phyloP scores from a whole-genome alignment of 108 stramenopile genomes.

The Skeletonema costatum region DNA sequence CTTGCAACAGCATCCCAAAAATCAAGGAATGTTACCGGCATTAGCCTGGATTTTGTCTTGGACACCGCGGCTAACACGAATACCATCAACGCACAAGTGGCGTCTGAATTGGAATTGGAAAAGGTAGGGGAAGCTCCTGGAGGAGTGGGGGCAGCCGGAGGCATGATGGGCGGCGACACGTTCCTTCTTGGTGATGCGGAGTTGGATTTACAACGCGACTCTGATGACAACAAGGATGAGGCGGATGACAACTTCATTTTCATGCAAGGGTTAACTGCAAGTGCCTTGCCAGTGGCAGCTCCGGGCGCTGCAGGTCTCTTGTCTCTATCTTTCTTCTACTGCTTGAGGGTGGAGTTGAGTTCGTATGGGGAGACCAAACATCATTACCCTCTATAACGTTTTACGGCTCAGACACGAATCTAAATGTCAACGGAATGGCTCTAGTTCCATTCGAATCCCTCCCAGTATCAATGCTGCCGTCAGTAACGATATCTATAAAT shows the following conservation, averaged over 20 bases:
- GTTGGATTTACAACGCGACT: constrained; percentile 41
- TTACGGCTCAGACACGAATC: constrained; percentile 35
- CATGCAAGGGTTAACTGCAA: constrained; percentile 75
- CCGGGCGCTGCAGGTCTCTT: constrained; percentile 74
- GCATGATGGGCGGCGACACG: constrained; percentile 64
- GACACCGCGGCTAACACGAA: constrained; percentile 83
- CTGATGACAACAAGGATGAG: constrained; percentile 11
- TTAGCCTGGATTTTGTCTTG: constrained; percentile 71
- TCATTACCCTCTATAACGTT: constrained; percentile 56
- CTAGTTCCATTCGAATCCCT: constrained; percentile 50
- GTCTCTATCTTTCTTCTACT: constrained; percentile 66
- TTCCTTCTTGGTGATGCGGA: constrained; percentile 71
- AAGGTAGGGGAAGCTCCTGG: constrained; percentile 61
- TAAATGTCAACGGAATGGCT: constrained; percentile 40
- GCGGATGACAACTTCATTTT: constrained; percentile 50
- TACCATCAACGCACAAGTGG: constrained; percentile 71
- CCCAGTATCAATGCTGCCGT: constrained; percentile 58
- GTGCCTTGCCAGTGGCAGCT: constrained; percentile 65
- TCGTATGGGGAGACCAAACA: constrained; percentile 55
- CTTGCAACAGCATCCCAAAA: constrained; percentile 71
- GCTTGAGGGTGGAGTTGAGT: constrained; percentile 77
- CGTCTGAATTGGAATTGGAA: constrained; percentile 55
- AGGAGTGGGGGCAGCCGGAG: constrained; percentile 59
- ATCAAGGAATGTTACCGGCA: constrained; percentile 57
- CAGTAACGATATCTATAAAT: constrained; percentile 59